These are phyloP conservation scores for Quercus agrifolia DNA, from an alignment of 306 rosid species.

Conservation along the genomic window DNA sequence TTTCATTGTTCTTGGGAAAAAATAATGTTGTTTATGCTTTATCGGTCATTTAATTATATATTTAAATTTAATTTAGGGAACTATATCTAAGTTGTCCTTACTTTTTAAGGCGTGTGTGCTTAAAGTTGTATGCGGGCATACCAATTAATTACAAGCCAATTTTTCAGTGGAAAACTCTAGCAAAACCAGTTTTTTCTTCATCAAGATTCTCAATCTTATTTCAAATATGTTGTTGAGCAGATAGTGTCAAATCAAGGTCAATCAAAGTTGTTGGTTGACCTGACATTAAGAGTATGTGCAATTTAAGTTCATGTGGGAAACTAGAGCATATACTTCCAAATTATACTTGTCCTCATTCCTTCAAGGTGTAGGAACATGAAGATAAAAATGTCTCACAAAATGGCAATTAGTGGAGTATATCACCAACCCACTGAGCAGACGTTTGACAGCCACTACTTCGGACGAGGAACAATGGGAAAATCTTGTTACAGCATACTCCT, in stretches of 20 bases:
- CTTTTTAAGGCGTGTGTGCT: no score
- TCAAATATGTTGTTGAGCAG: neutral
- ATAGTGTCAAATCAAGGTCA: constrained; percentile 7
- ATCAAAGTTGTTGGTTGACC: constrained; percentile 15
- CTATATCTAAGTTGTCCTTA: no score
- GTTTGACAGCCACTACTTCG: constrained; percentile 25
- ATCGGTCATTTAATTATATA: no score
- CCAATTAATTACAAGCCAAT: no score
- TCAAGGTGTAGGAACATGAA: constrained; percentile 31
- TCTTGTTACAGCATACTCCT: no score
- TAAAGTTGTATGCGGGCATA: no score
- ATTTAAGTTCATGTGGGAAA: neutral
- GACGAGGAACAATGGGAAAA: constrained; percentile 17
- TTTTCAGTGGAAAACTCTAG: no score
- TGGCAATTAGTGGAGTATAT: constrained; percentile 37
- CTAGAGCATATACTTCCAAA: constrained; percentile 18
- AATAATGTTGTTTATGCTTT: no score
- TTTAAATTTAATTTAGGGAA: no score
- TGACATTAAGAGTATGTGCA: neutral
- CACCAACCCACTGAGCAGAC: constrained; percentile 39
- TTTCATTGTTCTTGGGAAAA: no score
- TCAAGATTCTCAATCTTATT: no score
- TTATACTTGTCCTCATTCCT: constrained; percentile 14
- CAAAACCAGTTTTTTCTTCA: no score
- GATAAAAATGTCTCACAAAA: neutral